phyloP scores from a whole-genome alignment of 768 basidiomycete species.

The Rhizopogon sp. region DNA sequence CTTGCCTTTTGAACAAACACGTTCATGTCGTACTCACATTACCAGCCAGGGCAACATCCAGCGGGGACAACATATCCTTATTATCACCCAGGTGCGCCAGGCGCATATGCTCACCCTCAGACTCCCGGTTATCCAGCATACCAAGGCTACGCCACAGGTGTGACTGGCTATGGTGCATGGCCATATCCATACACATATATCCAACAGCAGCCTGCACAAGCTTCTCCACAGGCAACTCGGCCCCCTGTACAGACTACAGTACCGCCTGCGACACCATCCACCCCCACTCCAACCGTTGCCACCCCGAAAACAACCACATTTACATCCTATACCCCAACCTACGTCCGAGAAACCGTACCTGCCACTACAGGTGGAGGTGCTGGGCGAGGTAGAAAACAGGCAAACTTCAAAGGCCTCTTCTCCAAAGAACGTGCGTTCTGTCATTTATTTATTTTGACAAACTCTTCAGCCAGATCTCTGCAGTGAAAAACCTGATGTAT shows the following conservation, averaged over 20 bases:
- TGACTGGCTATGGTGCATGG: constrained; percentile 67
- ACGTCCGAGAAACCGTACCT: constrained; percentile 43
- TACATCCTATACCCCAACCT: constrained; percentile 51
- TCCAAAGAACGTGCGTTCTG: constrained; percentile 68
- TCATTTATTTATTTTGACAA: constrained; percentile 3
- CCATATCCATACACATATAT: constrained; percentile 65
- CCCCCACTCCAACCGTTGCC: constrained; percentile 25
- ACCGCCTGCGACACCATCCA: constrained; percentile 25
- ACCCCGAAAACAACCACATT: constrained; percentile 42
- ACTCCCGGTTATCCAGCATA: constrained; percentile 47
- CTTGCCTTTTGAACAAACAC: background rate
- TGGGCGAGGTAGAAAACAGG: constrained; percentile 56
- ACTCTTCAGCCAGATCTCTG: constrained; percentile 6
- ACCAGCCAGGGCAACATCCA: constrained; percentile 26
- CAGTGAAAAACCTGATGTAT: constrained; percentile 86
- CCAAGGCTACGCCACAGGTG: constrained; percentile 52
- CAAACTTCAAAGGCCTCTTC: constrained; percentile 71
- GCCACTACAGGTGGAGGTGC: constrained; percentile 34
- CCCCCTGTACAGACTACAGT: constrained; percentile 20
- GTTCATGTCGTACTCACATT: constrained; percentile 31
- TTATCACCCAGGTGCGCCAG: constrained; percentile 46
- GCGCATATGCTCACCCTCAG: constrained; percentile 33
- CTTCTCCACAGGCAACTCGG: constrained; percentile 24
- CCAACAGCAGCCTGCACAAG: constrained; percentile 31
- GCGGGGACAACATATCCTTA: constrained; percentile 57